Base-by-base conservation (phyloP, 2,329 filamentous ascomycete species). In the Diplocarpon rosae region DNA sequence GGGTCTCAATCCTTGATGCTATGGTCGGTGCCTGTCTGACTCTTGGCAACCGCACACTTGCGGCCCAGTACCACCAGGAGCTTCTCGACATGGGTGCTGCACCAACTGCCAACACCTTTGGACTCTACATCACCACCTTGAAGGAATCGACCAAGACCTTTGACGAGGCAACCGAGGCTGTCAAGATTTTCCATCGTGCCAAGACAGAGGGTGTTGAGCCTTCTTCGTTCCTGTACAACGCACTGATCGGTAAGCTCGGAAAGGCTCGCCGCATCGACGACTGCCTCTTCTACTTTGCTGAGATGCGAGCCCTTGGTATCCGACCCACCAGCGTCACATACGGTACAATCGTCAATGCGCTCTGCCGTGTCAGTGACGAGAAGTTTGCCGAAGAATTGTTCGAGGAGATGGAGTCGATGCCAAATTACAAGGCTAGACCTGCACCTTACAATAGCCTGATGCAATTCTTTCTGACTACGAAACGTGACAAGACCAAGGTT, bases 401-500 rank as follows among this genome's bases (percentile, higher is more conserved):
- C 61, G 88, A 96, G 61, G 92, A 98, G 69, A 98, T 98, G 92
- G 92, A 98, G 70, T 79, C 83, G 37, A 95, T 94, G 83, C 83
- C 88, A 46, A 98, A 98, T 70, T 98, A 98, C 76, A 96, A 95
- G 72, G 87, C 92, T 33, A 83, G 92, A 9, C 89, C 92, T 20
- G 92, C 92, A 17, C 92, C 92, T 1, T 98, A 98, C 73, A 95
- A 98, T 72, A 94, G 87, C 66, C 85, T 98, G 80, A 98, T 98
- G 79, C 92, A 98, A 63, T 96, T 95, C 69, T 98, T 96, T 76
- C 72, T 96, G 55, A 94, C 86, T 46, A 96, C 90, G 44, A 96
- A 96, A 76, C 86, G 88, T 42, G 90, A 98, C 65, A 90, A 92
- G 68, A 69, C 73, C 64, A 96, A 96, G 77, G 90, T 95, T 5